Conservation (phyloP, 371 early-diverging fungal genomes). For the Cokeromyces recurvatus region DNA sequence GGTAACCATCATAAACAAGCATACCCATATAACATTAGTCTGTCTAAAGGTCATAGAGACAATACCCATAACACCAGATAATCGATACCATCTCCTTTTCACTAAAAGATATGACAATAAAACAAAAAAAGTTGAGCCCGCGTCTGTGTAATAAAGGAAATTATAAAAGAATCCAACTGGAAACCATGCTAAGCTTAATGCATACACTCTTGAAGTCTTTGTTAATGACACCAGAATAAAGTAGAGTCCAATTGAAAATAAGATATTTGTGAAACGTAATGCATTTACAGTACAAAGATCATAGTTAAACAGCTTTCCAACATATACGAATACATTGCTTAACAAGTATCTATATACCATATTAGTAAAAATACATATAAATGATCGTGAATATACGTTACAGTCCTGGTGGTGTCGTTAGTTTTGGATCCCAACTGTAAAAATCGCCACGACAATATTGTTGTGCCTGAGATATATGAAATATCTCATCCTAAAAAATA, state of each 20-base stretch:
- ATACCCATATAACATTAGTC: constrained; percentile 89
- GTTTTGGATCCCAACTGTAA: constrained; percentile 80
- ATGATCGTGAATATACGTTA: constrained; percentile 30
- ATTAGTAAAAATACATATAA: background rate
- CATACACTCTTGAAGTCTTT: constrained; percentile 33
- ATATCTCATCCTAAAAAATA: constrained; percentile 82
- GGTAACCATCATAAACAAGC: constrained; percentile 50
- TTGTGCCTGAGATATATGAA: constrained; percentile 91
- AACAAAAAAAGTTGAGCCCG: constrained; percentile 78
- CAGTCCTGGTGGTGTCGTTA: constrained; percentile 97
- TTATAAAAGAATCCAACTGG: constrained; percentile 84
- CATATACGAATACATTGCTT: constrained; percentile 24
- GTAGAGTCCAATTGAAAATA: constrained; percentile 49
- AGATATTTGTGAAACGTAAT: constrained; percentile 59
- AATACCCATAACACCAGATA: constrained; percentile 53
- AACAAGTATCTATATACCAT: constrained; percentile 35
- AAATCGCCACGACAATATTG: constrained; percentile 75
- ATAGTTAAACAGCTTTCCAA: constrained; percentile 8
- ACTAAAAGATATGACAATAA: constrained; percentile 62
- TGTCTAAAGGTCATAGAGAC: constrained; percentile 77
- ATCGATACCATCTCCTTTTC: constrained; percentile 36
- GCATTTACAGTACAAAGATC: constrained; percentile 42
- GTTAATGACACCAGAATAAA: constrained; percentile 39
- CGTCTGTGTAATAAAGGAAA: constrained; percentile 90
- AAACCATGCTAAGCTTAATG: constrained; percentile 63